Evolutionary conservation across 306 rosid species (phyloP).

Genomic region (Quercus rubra): DNA sequence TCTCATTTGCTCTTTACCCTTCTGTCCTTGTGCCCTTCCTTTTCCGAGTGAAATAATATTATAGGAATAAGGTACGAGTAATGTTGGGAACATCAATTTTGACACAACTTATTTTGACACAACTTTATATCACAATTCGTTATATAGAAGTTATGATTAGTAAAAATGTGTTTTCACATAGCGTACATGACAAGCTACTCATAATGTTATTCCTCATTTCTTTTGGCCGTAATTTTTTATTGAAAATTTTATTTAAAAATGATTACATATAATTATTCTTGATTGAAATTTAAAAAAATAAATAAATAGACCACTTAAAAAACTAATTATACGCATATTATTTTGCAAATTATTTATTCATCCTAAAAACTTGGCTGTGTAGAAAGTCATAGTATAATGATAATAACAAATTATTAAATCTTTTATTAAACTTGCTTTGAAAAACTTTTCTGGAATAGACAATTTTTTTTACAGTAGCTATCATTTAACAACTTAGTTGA

Average conservation of each 20-base stretch:
- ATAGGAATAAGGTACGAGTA: not conserved
- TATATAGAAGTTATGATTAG: rapidly evolving
- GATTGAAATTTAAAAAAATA: too few relatives aligned
- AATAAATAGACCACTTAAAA: too few relatives aligned
- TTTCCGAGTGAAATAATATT: not conserved
- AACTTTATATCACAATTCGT: rapidly evolving
- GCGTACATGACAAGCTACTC: too few relatives aligned
- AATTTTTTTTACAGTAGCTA: not conserved
- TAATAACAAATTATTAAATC: not conserved
- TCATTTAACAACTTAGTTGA: not conserved
- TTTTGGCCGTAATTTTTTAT: not conserved
- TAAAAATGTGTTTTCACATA: rapidly evolving
- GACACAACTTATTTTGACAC: rapidly evolving
- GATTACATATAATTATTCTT: too few relatives aligned
- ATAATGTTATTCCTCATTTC: too few relatives aligned
- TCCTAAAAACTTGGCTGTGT: not conserved
- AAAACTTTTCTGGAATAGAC: not conserved
- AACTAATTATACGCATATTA: not conserved
- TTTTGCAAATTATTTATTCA: not conserved
- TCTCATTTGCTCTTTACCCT: slow-evolving; percentile 16
- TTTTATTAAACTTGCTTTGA: not conserved
- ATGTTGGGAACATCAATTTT: rapidly evolving
- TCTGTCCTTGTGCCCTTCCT: slow-evolving; percentile 25
- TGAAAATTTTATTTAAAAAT: too few relatives aligned
- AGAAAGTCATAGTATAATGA: not conserved